These are phyloP conservation scores for Solanum bulbocastanum DNA, from an alignment of 257 asterid genomes.

Conservation along the genomic window DNA sequence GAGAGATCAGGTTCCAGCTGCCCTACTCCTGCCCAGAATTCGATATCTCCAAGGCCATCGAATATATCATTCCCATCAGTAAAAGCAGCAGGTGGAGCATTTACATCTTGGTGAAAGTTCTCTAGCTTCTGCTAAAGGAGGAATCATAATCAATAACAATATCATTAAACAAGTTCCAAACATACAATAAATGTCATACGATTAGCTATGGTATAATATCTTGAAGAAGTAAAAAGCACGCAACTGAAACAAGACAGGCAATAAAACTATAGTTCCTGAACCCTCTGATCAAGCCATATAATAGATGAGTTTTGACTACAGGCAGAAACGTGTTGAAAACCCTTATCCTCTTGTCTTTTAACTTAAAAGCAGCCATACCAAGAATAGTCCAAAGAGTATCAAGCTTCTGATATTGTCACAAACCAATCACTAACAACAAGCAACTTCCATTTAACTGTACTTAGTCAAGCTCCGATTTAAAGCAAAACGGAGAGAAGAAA, in stretches of 20 bases:
- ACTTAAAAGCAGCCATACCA: not conserved
- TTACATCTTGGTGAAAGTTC: slow-evolving; percentile 3
- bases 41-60: slow-evolving; percentile 29
- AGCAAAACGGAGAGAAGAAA: not conserved
- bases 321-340: not conserved
- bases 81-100: not conserved
- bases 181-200: not conserved
- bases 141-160: not conserved
- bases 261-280: not conserved
- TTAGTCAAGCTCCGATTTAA: not conserved
- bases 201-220: not conserved
- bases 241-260: not conserved
- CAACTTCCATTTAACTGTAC: not conserved
- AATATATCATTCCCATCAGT: slow-evolving; percentile 28
- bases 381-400: not conserved
- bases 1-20: slow-evolving; percentile 12
- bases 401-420: not conserved
- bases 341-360: not conserved
- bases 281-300: not conserved
- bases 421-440: not conserved
- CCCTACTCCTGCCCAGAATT: slow-evolving; percentile 10
- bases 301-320: not conserved
- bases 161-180: not conserved
- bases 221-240: not conserved
- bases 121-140: slow-evolving; percentile 12